These are phyloP conservation scores for Jatropha podagrica DNA, from an alignment of 441 rosid species.

Conservation along the genomic window DNA sequence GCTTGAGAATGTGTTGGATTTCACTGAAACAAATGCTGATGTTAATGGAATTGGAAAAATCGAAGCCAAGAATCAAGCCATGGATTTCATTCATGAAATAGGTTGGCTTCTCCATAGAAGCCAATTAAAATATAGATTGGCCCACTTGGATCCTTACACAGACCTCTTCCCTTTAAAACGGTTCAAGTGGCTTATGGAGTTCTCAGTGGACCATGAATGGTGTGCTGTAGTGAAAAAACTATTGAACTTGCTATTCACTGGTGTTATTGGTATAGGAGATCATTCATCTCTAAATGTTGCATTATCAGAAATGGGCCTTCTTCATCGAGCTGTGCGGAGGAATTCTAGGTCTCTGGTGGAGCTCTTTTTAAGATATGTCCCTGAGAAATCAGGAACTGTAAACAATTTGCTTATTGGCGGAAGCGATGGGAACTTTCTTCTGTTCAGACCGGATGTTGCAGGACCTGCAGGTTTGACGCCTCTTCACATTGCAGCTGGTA, in stretches of 20 bases:
- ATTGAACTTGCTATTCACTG: constrained; percentile 55
- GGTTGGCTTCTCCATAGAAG: constrained; percentile 94
- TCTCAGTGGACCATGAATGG: constrained; percentile 93
- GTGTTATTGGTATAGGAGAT: constrained; percentile 58
- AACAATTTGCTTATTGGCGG: constrained; percentile 23
- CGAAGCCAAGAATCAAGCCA: constrained; percentile 61
- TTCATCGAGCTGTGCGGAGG: constrained; percentile 88
- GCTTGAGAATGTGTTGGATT: constrained; percentile 68
- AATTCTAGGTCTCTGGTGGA: constrained; percentile 73
- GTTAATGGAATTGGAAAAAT: constrained; percentile 28
- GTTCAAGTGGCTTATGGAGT: constrained; percentile 83
- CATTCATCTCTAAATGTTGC: constrained; percentile 44
- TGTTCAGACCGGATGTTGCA: constrained; percentile 71
- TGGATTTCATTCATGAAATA: constrained; percentile 86
- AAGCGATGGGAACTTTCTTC: constrained; percentile 29
- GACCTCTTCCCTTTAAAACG: constrained; percentile 63
- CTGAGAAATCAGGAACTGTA: constrained; percentile 38
- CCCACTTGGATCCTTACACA: constrained; percentile 51
- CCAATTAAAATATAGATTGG: constrained; percentile 54
- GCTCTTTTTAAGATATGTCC: constrained; percentile 65
- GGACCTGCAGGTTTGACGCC: constrained; percentile 98
- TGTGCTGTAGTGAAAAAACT: constrained; percentile 83
- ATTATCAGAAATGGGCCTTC: constrained; percentile 70
- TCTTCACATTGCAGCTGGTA: constrained; percentile 96
- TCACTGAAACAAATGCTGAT: constrained; percentile 45